Conservation (phyloP, 208 protist genomes). For the Leishmania lainsoni region DNA sequence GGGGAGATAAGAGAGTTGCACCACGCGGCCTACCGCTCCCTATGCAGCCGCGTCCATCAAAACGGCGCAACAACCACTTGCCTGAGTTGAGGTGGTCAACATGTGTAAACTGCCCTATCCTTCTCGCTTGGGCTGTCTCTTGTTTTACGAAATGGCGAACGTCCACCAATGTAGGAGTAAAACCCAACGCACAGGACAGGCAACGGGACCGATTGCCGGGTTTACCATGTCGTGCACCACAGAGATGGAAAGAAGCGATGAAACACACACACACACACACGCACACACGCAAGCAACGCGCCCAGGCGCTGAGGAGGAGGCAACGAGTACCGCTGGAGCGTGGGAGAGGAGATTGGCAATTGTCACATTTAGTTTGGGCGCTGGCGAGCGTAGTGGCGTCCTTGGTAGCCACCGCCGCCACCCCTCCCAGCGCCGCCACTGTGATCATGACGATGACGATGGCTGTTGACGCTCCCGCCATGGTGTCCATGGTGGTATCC, state of each 20-base stretch:
- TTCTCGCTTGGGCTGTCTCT: background rate
- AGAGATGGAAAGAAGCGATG: background rate
- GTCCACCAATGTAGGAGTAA: background rate
- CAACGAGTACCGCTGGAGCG: background rate
- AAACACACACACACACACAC: background rate
- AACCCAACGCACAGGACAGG: background rate
- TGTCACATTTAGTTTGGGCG: conserved; percentile 2
- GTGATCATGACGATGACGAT: conserved; percentile 11
- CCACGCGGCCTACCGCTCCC: background rate
- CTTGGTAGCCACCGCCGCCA: conserved; percentile 21
- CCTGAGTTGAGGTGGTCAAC: background rate
- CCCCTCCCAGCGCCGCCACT: conserved; percentile 6
- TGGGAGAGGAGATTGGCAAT: background rate
- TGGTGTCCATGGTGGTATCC: background rate
- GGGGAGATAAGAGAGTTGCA: too few species aligned
- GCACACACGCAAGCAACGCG: background rate
- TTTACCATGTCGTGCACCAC: background rate
- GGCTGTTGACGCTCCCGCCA: conserved; percentile 8
- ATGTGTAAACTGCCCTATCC: background rate
- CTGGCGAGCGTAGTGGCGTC: conserved; percentile 8
- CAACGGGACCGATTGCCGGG: background rate
- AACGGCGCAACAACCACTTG: too few species aligned
- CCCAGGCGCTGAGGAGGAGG: background rate
- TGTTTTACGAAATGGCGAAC: background rate
- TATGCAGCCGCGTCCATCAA: background rate